These are phyloP conservation scores for Avena sativa DNA, from an alignment of 176 grass and related monocot species.

Conservation along the genomic window DNA sequence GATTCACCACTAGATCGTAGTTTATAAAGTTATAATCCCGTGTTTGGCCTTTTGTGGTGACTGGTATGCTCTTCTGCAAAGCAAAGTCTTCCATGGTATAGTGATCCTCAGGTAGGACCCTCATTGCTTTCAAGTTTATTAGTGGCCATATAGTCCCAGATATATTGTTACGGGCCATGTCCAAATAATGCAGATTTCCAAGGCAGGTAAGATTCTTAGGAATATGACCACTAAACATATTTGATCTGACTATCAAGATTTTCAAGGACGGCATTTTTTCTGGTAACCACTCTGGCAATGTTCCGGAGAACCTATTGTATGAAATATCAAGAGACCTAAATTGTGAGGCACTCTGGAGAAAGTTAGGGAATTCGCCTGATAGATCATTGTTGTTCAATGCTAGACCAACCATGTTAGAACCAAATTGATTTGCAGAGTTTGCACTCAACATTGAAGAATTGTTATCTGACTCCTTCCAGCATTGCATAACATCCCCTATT, in stretches of 20 bases:
- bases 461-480: background rate
- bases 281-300: background rate
- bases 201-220: background rate
- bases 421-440: background rate
- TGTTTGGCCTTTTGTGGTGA: background rate
- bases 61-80: background rate
- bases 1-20: background rate
- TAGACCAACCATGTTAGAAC: background rate
- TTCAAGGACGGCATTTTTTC: background rate
- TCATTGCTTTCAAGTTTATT: constrained; percentile 3
- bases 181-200: background rate
- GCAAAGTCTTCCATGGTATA: too few relatives aligned
- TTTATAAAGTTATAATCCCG: background rate
- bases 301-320: background rate
- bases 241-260: background rate
- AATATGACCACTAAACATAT: background rate
- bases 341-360: background rate
- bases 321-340: background rate
- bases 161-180: background rate
- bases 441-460: background rate
- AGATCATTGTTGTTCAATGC: background rate
- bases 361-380: background rate
- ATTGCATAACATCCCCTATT: background rate
- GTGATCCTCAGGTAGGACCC: background rate
- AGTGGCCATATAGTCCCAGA: background rate